Percentiles rank a stretch among this genome's conserved stretches.
Conservation (phyloP, 805 yeast genomes). For the Nakazawaea peltata region DNA sequence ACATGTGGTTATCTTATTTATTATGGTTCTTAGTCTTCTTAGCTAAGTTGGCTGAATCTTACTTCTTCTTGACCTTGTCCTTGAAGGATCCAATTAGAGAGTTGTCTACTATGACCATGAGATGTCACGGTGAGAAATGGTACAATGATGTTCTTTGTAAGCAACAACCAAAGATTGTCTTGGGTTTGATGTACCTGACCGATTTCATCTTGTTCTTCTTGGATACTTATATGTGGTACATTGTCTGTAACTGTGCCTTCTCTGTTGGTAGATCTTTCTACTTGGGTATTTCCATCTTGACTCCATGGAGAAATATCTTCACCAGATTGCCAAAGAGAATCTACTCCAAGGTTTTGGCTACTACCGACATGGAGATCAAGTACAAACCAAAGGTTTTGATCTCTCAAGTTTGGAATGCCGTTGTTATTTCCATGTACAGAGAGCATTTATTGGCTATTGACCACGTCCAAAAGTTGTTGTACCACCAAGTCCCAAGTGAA, state of each 20-base stretch:
- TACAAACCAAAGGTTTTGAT: constrained; percentile 97
- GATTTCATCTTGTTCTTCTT: constrained; percentile 94
- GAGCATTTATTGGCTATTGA: constrained; percentile 97
- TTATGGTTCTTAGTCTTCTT: constrained; percentile 86
- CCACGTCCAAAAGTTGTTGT: constrained; percentile 93
- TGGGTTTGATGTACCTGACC: constrained; percentile 88
- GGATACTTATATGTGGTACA: constrained; percentile 99
- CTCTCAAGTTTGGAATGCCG: constrained; percentile 98
- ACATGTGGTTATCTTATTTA: constrained; percentile 93
- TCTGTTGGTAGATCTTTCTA: constrained; percentile 97
- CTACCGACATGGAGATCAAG: constrained; percentile 98
- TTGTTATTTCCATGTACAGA: constrained; percentile 98
- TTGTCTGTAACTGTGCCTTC: constrained; percentile 87
- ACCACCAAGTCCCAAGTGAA: constrained; percentile 98
- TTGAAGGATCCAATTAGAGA: constrained; percentile 92
- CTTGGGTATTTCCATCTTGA: constrained; percentile 96
- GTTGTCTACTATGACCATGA: constrained; percentile 76
- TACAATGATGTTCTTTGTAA: constrained; percentile 67
- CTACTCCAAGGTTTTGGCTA: constrained; percentile 94
- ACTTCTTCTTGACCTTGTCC: constrained; percentile 82
- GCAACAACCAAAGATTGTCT: constrained; percentile 81
- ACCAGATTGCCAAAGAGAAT: constrained; percentile 98
- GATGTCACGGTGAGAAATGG: constrained; percentile 96
- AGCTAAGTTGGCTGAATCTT: constrained; percentile 87
- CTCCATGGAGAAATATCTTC: constrained; percentile 99